phyloP scores from a whole-genome alignment of 495 filamentous ascomycete genomes.

The Pseudoneurospora amorphoporcata region DNA sequence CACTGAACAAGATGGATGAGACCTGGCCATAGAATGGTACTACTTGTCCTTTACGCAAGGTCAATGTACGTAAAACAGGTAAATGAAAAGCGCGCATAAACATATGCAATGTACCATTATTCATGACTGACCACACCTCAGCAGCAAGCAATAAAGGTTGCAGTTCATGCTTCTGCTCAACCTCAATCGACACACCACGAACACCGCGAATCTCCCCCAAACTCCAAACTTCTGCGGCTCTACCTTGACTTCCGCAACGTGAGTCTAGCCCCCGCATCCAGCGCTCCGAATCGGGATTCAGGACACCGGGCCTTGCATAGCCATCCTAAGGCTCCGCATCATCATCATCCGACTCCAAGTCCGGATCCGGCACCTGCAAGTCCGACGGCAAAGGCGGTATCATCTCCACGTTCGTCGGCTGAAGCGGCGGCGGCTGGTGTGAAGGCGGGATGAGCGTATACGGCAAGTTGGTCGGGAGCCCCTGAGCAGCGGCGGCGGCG shows the following conservation, averaged over 20 bases:
- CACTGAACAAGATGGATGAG: neutral
- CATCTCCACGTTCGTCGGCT: slow-evolving; percentile 11
- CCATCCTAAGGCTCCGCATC: slow-evolving; percentile 11
- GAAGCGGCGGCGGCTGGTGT: slow-evolving; percentile 19
- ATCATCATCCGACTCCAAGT: slow-evolving; percentile 24
- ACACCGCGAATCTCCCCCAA: neutral
- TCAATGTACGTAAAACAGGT: neutral
- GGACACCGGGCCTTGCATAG: neutral
- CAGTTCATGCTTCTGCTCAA: neutral
- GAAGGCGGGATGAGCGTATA: slow-evolving; percentile 21
- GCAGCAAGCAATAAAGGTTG: neutral
- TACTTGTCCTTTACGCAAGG: neutral
- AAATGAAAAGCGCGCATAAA: neutral
- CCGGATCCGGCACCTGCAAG: slow-evolving; percentile 26
- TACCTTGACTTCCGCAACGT: neutral
- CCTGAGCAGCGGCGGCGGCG: slow-evolving; percentile 9
- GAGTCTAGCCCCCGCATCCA: neutral
- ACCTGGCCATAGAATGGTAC: neutral
- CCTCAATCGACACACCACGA: neutral
- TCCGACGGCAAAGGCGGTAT: slow-evolving; percentile 20
- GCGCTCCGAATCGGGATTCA: neutral
- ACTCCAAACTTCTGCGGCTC: neutral
- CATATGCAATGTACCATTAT: neutral
- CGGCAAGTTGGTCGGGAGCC: slow-evolving; percentile 12
- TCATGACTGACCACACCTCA: neutral